Conservation (phyloP, 139 green algal genomes). For the Tetradesmus lagerheimii region DNA sequence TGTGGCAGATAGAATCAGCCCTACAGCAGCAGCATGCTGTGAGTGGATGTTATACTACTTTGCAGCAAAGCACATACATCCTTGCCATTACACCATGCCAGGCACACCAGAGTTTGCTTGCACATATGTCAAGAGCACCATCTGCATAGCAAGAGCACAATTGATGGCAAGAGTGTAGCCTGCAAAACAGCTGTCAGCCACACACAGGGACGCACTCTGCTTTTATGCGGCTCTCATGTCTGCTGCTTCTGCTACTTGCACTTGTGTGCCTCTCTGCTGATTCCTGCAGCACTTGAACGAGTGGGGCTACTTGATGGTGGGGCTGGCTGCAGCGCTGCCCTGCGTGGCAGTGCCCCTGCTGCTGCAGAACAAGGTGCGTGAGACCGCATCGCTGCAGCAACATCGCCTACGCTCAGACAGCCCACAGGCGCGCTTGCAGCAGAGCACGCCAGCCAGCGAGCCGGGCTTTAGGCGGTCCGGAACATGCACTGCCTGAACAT, state of each 20-base stretch:
- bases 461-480: too few relatives aligned
- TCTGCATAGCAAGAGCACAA: too few relatives aligned
- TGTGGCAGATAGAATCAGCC: too few relatives aligned
- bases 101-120: background rate
- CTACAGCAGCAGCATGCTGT: too few relatives aligned
- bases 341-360: slow-evolving; percentile 86
- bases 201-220: too few relatives aligned
- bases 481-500: background rate
- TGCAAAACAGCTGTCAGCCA: too few relatives aligned
- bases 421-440: background rate
- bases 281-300: slow-evolving; percentile 44
- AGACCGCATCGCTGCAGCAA: background rate
- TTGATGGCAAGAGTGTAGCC: too few relatives aligned
- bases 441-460: background rate
- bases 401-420: background rate
- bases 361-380: slow-evolving; percentile 69
- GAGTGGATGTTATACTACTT: too few relatives aligned
- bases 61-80: too few relatives aligned
- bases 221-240: background rate
- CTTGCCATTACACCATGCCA: background rate
- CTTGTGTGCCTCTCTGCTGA: background rate
- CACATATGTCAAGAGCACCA: too few relatives aligned
- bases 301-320: slow-evolving; percentile 90
- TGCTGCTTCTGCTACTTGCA: background rate
- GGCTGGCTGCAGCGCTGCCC: slow-evolving; percentile 76